These are phyloP conservation scores for Lachancea waltii DNA, from an alignment of 805 yeast species.

Conservation along the genomic window DNA sequence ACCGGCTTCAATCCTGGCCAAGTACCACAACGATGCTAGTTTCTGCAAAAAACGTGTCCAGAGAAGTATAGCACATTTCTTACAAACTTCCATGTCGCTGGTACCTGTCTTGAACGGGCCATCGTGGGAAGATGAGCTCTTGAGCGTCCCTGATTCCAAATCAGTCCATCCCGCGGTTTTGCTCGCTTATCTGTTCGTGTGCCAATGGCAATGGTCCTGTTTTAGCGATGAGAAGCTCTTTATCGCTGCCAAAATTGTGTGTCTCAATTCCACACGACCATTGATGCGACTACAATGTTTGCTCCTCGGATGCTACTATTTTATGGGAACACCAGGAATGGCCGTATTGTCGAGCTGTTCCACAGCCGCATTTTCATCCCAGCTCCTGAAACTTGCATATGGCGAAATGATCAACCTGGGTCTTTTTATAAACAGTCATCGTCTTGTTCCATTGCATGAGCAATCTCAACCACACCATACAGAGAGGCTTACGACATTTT, in stretches of 20 bases:
- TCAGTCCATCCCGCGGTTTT: slow-evolving; percentile 14
- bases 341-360: slow-evolving; percentile 6
- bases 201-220: slow-evolving; percentile 29
- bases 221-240: slow-evolving; percentile 23
- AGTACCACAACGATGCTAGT: slow-evolving; percentile 6
- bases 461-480: slow-evolving; percentile 3
- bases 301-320: slow-evolving; percentile 21
- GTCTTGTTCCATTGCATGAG: slow-evolving; percentile 11
- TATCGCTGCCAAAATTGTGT: slow-evolving; percentile 22
- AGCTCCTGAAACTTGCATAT: slow-evolving; percentile 17
- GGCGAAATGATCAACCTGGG: slow-evolving; percentile 21
- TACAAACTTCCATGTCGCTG: slow-evolving; percentile 10
- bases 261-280: slow-evolving; percentile 13
- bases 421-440: slow-evolving; percentile 21
- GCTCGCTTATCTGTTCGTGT: slow-evolving; percentile 19
- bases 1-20: slow-evolving; percentile 8
- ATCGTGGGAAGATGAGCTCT: slow-evolving; percentile 5
- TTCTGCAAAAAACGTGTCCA: slow-evolving; percentile 3
- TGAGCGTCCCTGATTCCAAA: slow-evolving; percentile 1
- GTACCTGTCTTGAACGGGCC: slow-evolving; percentile 6
- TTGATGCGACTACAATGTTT: slow-evolving; percentile 20
- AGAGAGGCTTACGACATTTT: slow-evolving; percentile 19
- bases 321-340: slow-evolving; percentile 20
- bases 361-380: slow-evolving; percentile 15
- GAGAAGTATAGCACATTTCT: slow-evolving; percentile 5